These are phyloP conservation scores for Isatis tinctoria DNA, from an alignment of 345 rosid species.

Conservation along the genomic window DNA sequence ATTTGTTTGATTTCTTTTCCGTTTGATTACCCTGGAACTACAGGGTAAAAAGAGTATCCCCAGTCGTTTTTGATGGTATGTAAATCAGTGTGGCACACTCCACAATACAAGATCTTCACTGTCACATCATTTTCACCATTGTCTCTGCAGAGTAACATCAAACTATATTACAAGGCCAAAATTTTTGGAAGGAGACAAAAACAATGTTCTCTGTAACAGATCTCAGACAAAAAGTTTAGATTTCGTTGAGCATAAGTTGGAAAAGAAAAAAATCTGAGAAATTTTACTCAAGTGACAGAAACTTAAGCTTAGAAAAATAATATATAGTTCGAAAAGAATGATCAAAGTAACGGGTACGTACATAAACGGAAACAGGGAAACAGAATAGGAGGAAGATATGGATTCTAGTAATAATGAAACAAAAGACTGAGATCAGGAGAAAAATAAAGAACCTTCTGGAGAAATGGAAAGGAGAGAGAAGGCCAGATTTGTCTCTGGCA, in stretches of 20 bases:
- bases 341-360: background rate
- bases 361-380: background rate
- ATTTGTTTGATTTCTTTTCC: background rate
- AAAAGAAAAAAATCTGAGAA: background rate
- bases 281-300: background rate
- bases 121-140: conserved; percentile 78
- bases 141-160: conserved; percentile 42
- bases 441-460: conserved; percentile 58
- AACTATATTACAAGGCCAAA: background rate
- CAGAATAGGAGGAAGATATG: background rate
- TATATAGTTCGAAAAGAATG: background rate
- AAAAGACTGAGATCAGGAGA: background rate
- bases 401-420: background rate
- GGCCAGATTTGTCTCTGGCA: conserved; percentile 65
- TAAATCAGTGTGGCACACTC: conserved; percentile 84
- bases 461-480: conserved; percentile 70
- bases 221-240: background rate
- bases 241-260: background rate
- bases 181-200: background rate
- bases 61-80: conserved; percentile 63
- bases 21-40: conserved; percentile 70
- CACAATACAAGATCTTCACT: conserved; percentile 71
- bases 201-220: background rate
- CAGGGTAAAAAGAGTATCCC: conserved; percentile 63
- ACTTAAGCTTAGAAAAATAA: background rate